Evolutionary conservation across 2,329 filamentous ascomycete genomes (phyloP).

Genomic region (Aspergillus sp.): DNA sequence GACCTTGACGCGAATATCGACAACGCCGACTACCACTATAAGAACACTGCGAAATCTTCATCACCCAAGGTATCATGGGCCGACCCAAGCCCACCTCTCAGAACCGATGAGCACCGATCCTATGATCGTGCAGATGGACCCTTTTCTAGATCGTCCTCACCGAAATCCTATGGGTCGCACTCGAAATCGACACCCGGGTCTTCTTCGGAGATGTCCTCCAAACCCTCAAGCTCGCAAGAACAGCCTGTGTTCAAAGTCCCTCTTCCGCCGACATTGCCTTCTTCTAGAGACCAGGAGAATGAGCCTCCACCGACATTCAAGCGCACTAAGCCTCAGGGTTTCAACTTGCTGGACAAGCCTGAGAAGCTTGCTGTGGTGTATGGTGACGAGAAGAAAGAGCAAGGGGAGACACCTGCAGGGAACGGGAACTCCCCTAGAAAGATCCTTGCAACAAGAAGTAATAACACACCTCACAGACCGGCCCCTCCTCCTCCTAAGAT

Average conservation of each 20-base stretch:
- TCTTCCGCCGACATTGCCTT: constrained; percentile 59
- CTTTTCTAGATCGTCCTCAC: constrained; percentile 39
- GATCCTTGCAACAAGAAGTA: constrained; percentile 56
- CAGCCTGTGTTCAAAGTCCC: constrained; percentile 62
- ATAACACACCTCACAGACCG: constrained; percentile 74
- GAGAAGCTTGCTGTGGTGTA: constrained; percentile 57
- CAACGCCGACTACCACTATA: constrained; percentile 29
- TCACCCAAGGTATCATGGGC: constrained; percentile 42
- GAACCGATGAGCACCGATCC: constrained; percentile 26
- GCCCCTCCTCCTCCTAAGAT: constrained; percentile 90
- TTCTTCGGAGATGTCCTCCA: constrained; percentile 44
- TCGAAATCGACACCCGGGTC: constrained; percentile 45
- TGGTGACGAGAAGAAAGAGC: constrained; percentile 45
- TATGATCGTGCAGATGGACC: constrained; percentile 28
- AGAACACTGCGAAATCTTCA: constrained; percentile 27
- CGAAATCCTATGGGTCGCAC: constrained; percentile 37
- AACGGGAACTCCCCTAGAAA: constrained; percentile 42
- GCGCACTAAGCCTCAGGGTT: constrained; percentile 58
- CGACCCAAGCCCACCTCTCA: constrained; percentile 33
- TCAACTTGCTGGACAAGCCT: constrained; percentile 58
- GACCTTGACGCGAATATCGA: constrained; percentile 33
- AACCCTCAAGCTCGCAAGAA: constrained; percentile 43
- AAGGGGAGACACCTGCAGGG: constrained; percentile 49
- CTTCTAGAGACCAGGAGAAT: constrained; percentile 80
- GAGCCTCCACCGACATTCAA: constrained; percentile 71